Percentiles rank a stretch among this genome's conserved stretches.
Evolutionary conservation across 371 early-diverging fungal species (phyloP).

Genomic region (Zychaea mexicana): DNA sequence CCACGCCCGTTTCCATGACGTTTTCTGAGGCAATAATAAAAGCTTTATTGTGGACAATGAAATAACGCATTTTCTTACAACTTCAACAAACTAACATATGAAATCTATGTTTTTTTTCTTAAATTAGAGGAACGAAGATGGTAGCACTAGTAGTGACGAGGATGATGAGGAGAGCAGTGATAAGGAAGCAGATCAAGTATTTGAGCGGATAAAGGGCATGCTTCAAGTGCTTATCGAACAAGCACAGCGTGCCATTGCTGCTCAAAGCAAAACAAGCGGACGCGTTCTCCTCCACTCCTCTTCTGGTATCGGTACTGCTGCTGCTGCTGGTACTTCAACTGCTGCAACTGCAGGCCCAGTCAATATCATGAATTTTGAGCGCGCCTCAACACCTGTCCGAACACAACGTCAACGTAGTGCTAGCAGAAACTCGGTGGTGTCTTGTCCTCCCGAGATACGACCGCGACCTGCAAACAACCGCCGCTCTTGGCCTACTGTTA

Average conservation of each 20-base stretch:
- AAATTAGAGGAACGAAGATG: background rate
- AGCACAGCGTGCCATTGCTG: slow-evolving; percentile 38
- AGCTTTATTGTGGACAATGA: no score
- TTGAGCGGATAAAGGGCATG: slow-evolving; percentile 32
- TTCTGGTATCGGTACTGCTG: no score
- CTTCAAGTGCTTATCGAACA: slow-evolving; percentile 39
- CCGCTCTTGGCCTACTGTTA: background rate
- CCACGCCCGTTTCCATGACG: slow-evolving; percentile 16
- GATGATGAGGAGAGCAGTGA: slow-evolving; percentile 5
- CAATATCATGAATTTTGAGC: slow-evolving; percentile 7
- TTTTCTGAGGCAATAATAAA: slow-evolving; percentile 7
- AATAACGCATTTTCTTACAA: no score
- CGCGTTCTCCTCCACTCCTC: slow-evolving; percentile 20
- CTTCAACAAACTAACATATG: no score
- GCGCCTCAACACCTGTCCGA: background rate
- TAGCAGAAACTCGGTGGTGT: slow-evolving; percentile 6
- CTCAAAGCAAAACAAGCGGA: slow-evolving; percentile 23
- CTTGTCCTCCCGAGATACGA: background rate
- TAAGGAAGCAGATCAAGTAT: slow-evolving; percentile 36
- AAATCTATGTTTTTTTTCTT: background rate
- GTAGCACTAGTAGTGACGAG: background rate
- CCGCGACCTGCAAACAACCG: background rate
- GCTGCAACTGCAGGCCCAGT: background rate
- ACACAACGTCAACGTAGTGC: slow-evolving; percentile 4
- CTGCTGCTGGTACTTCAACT: no score